Evolutionary conservation across 2,329 filamentous ascomycete genomes (phyloP).

Genomic region (Paramyrothecium roridum): DNA sequence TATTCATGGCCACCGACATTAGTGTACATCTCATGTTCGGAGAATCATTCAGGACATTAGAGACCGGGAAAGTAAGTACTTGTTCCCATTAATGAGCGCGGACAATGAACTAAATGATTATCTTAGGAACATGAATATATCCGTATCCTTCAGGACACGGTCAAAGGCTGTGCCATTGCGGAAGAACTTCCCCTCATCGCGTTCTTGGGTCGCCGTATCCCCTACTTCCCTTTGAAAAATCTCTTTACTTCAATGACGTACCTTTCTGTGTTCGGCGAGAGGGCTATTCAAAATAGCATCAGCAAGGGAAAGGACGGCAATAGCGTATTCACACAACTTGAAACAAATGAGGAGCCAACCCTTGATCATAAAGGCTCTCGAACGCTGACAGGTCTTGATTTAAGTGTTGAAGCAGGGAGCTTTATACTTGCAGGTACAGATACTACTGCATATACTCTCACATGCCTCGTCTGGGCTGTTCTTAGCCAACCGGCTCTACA

Average conservation of each 20-base stretch:
- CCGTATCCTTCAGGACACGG: neutral
- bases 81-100: neutral
- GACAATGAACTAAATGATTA: neutral
- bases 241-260: neutral
- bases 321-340: neutral
- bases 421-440: conserved; percentile 1
- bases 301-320: neutral
- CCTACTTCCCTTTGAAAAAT: neutral
- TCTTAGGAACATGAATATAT: neutral
- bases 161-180: neutral
- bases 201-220: neutral
- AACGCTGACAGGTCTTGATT: neutral
- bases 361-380: neutral
- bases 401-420: conserved; percentile 1
- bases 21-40: conserved; percentile 1
- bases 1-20: neutral
- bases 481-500: neutral
- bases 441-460: conserved; percentile 1
- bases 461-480: conserved; percentile 1
- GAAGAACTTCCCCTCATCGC: neutral
- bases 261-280: neutral
- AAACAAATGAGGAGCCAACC: neutral
- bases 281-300: neutral
- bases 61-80: neutral
- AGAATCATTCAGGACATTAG: neutral